Percentiles rank a stretch among this genome's conserved stretches.
Conservation (phyloP, 768 basidiomycete genomes). For the Trichaptum fuscoviolaceum region DNA sequence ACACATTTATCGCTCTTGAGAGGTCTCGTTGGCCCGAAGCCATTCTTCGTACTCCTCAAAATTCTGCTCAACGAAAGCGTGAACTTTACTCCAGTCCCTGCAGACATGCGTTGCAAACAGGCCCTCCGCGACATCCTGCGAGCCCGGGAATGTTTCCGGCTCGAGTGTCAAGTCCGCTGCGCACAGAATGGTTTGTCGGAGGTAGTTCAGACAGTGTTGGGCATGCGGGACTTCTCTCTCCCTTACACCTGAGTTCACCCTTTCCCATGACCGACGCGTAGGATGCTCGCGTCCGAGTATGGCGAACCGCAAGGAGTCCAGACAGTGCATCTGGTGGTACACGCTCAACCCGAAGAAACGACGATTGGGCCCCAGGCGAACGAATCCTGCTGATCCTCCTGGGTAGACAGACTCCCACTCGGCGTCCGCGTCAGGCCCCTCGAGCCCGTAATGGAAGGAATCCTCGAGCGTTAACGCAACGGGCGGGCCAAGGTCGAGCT, state of each 20-base stretch:
- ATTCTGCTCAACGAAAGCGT: constrained; percentile 29
- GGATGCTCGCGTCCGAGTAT: neutral
- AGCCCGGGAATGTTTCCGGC: constrained; percentile 32
- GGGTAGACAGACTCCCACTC: constrained; percentile 28
- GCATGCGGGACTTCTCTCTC: constrained; percentile 16
- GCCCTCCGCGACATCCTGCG: constrained; percentile 31
- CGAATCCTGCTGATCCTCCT: constrained; percentile 17
- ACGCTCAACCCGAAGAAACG: constrained; percentile 25
- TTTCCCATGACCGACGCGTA: neutral
- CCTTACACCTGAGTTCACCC: neutral
- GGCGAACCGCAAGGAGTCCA: constrained; percentile 21
- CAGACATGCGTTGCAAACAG: constrained; percentile 36
- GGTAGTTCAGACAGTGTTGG: constrained; percentile 45
- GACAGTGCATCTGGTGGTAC: constrained; percentile 31
- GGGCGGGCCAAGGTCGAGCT: neutral
- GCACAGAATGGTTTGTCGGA: constrained; percentile 42
- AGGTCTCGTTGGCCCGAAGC: neutral
- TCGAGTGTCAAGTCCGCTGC: constrained; percentile 44
- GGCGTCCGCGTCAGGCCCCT: constrained; percentile 18
- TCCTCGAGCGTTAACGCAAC: constrained; percentile 22
- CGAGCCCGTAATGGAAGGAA: constrained; percentile 24
- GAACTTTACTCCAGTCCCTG: constrained; percentile 34
- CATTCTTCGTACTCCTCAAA: constrained; percentile 24
- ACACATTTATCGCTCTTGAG: no score
- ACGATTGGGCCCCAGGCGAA: constrained; percentile 20